phyloP scores from a whole-genome alignment of 2,329 filamentous ascomycete genomes.

The Pseudogymnoascus sp. region DNA sequence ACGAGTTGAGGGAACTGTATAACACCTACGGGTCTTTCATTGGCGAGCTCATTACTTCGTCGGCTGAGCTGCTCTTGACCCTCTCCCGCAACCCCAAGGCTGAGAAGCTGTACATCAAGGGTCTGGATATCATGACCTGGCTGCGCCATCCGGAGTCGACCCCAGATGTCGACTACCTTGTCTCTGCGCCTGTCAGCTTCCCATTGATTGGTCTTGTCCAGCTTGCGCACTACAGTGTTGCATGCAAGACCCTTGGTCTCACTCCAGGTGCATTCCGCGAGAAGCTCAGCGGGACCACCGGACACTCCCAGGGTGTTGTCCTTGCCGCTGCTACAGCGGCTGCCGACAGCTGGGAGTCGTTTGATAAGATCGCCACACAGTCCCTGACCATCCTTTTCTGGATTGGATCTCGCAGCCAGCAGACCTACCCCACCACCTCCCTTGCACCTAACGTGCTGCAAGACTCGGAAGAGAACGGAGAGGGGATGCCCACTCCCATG shows the following conservation, averaged over 20 bases:
- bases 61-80: conserved; percentile 79
- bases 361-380: conserved; percentile 68
- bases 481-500: conserved; percentile 96
- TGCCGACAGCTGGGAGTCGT: conserved; percentile 88
- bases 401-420: conserved; percentile 95
- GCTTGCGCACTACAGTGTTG: conserved; percentile 89
- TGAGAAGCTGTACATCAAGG: conserved; percentile 94
- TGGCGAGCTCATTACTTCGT: conserved; percentile 71
- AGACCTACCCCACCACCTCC: conserved; percentile 92
- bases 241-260: conserved; percentile 83
- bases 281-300: conserved; percentile 78
- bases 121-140: conserved; percentile 92
- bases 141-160: conserved; percentile 82
- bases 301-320: conserved; percentile 94
- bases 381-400: conserved; percentile 93
- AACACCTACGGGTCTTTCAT: conserved; percentile 87
- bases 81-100: conserved; percentile 77
- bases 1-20: conserved; percentile 88
- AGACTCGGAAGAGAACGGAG: conserved; percentile 88
- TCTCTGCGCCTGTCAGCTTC: conserved; percentile 91
- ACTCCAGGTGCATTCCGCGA: conserved; percentile 84
- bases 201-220: conserved; percentile 94
- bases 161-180: conserved; percentile 87
- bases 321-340: conserved; percentile 88
- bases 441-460: conserved; percentile 84